Evolutionary conservation across 768 basidiomycete genomes (phyloP).

Genomic region (Fomitopsis serialis): DNA sequence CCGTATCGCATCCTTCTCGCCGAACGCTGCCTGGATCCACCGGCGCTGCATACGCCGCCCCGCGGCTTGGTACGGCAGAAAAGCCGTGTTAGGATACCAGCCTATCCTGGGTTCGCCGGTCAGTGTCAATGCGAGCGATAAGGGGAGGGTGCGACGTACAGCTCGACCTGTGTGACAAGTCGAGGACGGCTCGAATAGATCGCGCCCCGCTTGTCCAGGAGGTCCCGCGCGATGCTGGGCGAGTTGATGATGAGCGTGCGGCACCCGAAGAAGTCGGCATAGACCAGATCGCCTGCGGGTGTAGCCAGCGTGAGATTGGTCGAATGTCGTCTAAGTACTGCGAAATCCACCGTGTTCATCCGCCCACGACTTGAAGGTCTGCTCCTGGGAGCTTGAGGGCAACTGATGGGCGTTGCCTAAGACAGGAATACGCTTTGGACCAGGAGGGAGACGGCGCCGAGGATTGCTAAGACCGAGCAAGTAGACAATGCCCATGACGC

Average conservation of each 20-base stretch:
- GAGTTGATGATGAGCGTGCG: constrained; percentile 19
- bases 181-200: constrained; percentile 20
- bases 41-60: not conserved
- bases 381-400: constrained; percentile 9
- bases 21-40: not conserved
- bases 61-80: not conserved
- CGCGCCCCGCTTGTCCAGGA: constrained; percentile 22
- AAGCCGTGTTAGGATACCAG: not conserved
- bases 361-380: not conserved
- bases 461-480: not conserved
- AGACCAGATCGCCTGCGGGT: constrained; percentile 17
- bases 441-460: constrained; percentile 13
- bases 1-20: not conserved
- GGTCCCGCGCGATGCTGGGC: constrained; percentile 14
- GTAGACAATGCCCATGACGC: not conserved
- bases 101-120: constrained; percentile 3
- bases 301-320: no score
- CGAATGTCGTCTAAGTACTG: no score
- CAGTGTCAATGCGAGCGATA: not conserved
- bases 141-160: not conserved
- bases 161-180: constrained; percentile 10
- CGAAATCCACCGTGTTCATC: no score
- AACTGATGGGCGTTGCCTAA: constrained; percentile 18
- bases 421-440: constrained; percentile 13
- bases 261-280: constrained; percentile 12